Evolutionary conservation across 2,329 filamentous ascomycete species (phyloP), one percentile per base, ranked within the genome.

Genomic region (Alternaria arborescens): DNA sequence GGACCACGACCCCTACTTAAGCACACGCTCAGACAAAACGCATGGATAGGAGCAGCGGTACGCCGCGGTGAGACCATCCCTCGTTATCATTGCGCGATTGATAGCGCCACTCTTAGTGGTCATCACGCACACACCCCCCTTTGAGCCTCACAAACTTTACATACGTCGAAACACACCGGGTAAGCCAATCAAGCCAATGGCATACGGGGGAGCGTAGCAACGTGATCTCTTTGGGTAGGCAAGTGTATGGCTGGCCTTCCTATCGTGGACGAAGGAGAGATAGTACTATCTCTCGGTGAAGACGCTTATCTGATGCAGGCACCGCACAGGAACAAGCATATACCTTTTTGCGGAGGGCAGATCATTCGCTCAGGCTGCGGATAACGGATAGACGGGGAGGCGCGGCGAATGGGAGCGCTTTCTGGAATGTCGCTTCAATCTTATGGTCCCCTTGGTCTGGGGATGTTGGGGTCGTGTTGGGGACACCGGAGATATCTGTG

Each of bases 61-160:
- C 40, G 40, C 55, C 47, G 53, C 55, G 62, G 59, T 71, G 67
- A 71, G 65, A 69, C 71, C 67, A 72, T 74, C 61, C 64, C 70
- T 67, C 68, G 73, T 74, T 77, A 77, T 77, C 73, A 72, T 75
- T 71, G 70, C 71, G 69, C 69, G 59, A 73, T 73, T 74, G 76
- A 77, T 77, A 77, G 75, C 73, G 69, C 66, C 68, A 71, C 69
- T 51, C 66, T 62, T 74, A 70, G 68, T 63, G 67, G 68, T 61
- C 63, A 42, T 42, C 20, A 42, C 20, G 42, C 61, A 67, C 68
- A 67, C 68, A 65, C 58, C 56, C 50, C 60, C 28, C 28, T 58
- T 54, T 58, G 46, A 60, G 58, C 58, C 55, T 55, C 52, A 52
- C 28, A 43, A 41, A 48, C 10, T 46, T 28, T 52, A 24, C 34